Evolutionary conservation across 768 basidiomycete species (phyloP), one percentile per base, ranked within the genome.

Genomic region (Termitomyces sp.): DNA sequence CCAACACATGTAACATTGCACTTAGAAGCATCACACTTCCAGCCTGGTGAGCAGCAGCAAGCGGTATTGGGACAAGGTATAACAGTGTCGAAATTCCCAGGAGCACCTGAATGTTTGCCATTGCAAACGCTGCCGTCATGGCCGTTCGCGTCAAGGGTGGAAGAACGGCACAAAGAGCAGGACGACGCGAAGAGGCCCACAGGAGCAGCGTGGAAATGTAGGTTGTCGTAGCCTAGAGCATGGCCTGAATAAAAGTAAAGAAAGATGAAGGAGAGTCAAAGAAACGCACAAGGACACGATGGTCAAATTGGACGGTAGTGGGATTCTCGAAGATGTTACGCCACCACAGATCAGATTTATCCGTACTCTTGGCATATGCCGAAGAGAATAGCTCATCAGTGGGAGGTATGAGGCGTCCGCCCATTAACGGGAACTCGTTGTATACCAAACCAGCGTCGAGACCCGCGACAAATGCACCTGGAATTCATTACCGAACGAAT

Each of bases 401-500:
- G 0, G 94, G 94, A 3, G 97, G 97, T 3, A 83, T 80, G 16
- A 98, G 70, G 16, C 85, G 80, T 7, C 89, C 94, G 37, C 93
- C 96, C 96, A 99, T 99, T 5, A 88, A 72, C 0, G 97, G 97
- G 74, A 97, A 99, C 67, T 98, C 96, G 67, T 99, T 99, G 73
- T 98, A 98, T n/a, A 94, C 69, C 53, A 99, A 72, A 14, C 97
- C 97, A 1, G 97, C 97, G 68, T 99, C 97, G 42, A 99, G 78
- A 14, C 97, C 97, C 37, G 97, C 97, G 28, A 99, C 97, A 64
- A 99, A 98, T 5, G 97, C 97, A 51, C 97, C 96, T 96, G 67
- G 23, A 37, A 5, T 27, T 17, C 28, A n/a, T 23, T 11, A 49
- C 23, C n/a, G 25, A 39, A 25, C 23, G 9, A 50, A 39, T 51